Base-by-base conservation (phyloP, 2,329 filamentous ascomycete species). In the Aspergillus eucalypticola region DNA sequence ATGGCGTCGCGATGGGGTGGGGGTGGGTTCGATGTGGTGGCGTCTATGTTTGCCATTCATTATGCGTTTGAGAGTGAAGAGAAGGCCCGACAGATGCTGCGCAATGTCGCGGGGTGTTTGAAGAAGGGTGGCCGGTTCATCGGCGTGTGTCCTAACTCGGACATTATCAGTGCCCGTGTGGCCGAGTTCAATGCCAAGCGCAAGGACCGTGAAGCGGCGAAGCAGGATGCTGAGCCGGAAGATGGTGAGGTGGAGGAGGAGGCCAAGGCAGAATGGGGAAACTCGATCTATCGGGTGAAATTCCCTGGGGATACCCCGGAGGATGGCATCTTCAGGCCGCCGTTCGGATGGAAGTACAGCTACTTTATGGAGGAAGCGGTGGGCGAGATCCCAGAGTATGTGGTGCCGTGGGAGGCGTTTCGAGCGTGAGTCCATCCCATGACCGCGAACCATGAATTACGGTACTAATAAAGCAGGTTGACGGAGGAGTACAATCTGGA, bases 21-120 rank as follows among this genome's bases (percentile, higher is more conserved):
- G 56, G 89, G 89, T 58, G 93, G 94, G 3, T 99, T 98, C 69
- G 95, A 99, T 73, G 90, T 98, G 44, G 94, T 99, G 64, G 92
- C 90, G 72, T 96, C 96, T 86, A 99, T 99, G 95, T 99, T 99
- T 76, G 96, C 92, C 71, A 95, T 99, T 88, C 95, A 99, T 79
- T 99, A 99, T 75, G 93, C 95, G 5, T 99, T 98, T 68, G 95
- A 98, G 80, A 91, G 83, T 55, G 94, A 99, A 75, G 86, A 87
- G 51, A 96, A 96, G 76, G 92, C 94, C 2, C 87, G 92, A 48
- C 90, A 87, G 64, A 98, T 99, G 95, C 83, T 99, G 58, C 86
- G 88, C 70, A 99, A 99, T 71, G 94, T 99, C 3, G 89, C 95
- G 0, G 90, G 92, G 1, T 86, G 90, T 2, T 78, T 99, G 70